These are phyloP conservation scores for Drechslerella coelobrocha DNA, from an alignment of 2,329 filamentous ascomycete species.

Conservation along the genomic window DNA sequence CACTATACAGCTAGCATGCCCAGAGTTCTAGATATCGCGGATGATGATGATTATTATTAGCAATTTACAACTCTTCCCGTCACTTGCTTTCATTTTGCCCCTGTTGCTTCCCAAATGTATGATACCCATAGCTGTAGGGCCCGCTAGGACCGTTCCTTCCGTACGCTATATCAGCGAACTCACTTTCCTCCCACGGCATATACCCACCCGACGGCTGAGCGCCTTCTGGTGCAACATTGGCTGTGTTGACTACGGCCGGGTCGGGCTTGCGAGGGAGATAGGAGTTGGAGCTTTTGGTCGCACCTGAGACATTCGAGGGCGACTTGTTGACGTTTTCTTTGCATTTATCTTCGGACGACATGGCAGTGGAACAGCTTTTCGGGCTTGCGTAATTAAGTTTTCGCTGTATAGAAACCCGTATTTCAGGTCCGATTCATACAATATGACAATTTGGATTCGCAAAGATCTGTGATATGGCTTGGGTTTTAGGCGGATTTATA, in stretches of 20 bases:
- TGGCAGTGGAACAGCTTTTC: too few relatives aligned
- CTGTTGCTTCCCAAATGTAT: neutral
- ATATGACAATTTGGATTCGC: too few relatives aligned
- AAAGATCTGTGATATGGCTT: neutral
- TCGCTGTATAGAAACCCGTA: too few relatives aligned
- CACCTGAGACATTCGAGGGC: neutral
- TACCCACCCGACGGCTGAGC: neutral
- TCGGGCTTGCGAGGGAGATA: neutral
- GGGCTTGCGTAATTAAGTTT: too few relatives aligned
- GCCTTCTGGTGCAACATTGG: neutral
- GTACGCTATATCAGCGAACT: constrained; percentile 32
- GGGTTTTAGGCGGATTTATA: too few relatives aligned
- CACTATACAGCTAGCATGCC: neutral
- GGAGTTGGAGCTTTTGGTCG: neutral
- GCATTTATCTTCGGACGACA: neutral
- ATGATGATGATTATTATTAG: neutral
- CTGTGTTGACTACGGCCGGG: neutral
- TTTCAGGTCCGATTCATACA: too few relatives aligned
- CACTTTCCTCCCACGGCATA: constrained; percentile 19
- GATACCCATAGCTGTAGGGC: neutral
- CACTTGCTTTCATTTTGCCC: neutral
- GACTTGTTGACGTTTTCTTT: constrained; percentile 9
- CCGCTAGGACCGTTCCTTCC: constrained; percentile 6
- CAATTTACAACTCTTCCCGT: neutral
- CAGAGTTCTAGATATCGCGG: neutral